Evolutionary conservation across 2,329 filamentous ascomycete species (phyloP), one percentile per base, ranked within the genome.

Genomic region (Paecilomyces sp.): DNA sequence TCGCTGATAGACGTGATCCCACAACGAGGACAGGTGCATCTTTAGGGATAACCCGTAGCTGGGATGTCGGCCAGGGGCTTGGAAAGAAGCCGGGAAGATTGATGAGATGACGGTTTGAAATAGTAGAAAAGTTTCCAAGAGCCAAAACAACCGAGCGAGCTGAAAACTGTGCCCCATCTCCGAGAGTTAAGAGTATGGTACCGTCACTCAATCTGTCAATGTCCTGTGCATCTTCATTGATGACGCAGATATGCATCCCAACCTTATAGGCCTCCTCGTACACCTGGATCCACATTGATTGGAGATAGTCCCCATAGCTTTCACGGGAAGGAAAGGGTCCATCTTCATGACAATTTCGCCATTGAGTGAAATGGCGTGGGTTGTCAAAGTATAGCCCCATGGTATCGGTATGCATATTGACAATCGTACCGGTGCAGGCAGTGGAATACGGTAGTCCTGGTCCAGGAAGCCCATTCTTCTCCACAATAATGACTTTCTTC

Each of bases 51-150:
- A 36, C 18, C 31, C 30, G 54, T 18, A 62, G 33, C 36, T 57
- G 30, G n/a, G 58, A 52, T 7, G 55, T 62, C 13, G 60, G 60
- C 60, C 60, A 62, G 22, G 60, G 60, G n/a, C 55, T 57, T 12
- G 58, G 28, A 25, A 62, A 58, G 18, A 58, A 62, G 7, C 56
- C 56, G 6, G 58, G 60, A 7, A 56, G n/a, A 33, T 58, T 53
- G 33, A 58, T 8, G 2, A 62, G 58, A 41, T 62, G 60, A 5
- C 54, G 34, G 24, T 60, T 57, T 9, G 22, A 15, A 18, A 56
- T 54, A 12, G 58, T 33, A 18, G 60, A 58, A 36, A 36, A 12
- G 34, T 36, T 36, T 9, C 34, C 34, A 4, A 36, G 15, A 4
- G 34, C 34, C 3, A 36, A 36, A 36, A 36, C 15, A 9, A 36